A percentile compares a stretch with the other conserved stretches of the same genome.
Conservation (phyloP, 768 basidiomycete genomes). For the Clathrus columnatus region DNA sequence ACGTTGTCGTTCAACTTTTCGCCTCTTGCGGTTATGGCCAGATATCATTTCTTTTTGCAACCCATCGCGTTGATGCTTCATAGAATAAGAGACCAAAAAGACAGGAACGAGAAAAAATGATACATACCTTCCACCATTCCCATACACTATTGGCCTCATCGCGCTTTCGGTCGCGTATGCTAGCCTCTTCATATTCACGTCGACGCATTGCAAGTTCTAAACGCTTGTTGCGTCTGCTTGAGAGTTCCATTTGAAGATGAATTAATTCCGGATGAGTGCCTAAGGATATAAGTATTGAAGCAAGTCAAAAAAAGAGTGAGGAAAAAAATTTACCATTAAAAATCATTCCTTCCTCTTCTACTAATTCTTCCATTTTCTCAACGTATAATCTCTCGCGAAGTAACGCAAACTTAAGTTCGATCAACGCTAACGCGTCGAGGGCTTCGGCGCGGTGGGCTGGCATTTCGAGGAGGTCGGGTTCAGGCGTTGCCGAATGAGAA, state of each 20-base stretch:
- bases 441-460: constrained; percentile 82
- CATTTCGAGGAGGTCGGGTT: constrained; percentile 39
- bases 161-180: constrained; percentile 51
- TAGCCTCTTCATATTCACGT: constrained; percentile 57
- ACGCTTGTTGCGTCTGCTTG: constrained; percentile 70
- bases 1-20: constrained; percentile 79
- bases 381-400: constrained; percentile 82
- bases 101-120: constrained; percentile 2
- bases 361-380: constrained; percentile 87
- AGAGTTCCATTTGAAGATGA: constrained; percentile 71
- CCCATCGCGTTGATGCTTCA: constrained; percentile 64
- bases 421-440: constrained; percentile 75
- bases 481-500: constrained; percentile 7
- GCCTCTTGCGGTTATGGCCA: constrained; percentile 78
- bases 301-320: not conserved
- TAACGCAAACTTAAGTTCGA: constrained; percentile 89
- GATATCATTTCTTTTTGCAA: constrained; percentile 84
- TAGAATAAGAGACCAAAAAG: not conserved
- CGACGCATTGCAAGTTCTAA: constrained; percentile 72
- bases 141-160: constrained; percentile 72
- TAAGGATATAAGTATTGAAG: constrained; percentile 22
- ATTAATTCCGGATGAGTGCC: constrained; percentile 82
- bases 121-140: constrained; percentile 82
- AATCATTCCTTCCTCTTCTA: constrained; percentile 81
- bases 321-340: constrained; percentile 48